Evolutionary conservation across 148 eudicot genomes (phyloP).

Genomic region (Simmondsia chinensis): DNA sequence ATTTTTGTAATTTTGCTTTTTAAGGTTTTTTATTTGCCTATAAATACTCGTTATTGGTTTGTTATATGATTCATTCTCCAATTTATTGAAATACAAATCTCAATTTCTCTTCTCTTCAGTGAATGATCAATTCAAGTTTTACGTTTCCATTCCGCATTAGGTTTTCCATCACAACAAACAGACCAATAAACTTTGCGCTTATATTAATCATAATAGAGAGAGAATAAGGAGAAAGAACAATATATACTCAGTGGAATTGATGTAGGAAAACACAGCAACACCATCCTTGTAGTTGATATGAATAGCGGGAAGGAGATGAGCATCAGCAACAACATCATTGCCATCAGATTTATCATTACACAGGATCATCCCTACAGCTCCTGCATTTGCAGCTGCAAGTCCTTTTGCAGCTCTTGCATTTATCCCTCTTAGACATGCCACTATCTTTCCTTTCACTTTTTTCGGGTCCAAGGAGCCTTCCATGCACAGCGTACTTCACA

Average conservation of each 20-base stretch:
- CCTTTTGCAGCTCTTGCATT: conserved; percentile 36
- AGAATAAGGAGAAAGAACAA: not conserved
- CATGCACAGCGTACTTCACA: conserved; percentile 29
- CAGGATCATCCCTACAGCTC: conserved; percentile 67
- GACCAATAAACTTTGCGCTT: not conserved
- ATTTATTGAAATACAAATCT: too few relatives aligned
- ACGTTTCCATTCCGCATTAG: too few relatives aligned
- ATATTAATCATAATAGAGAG: not conserved
- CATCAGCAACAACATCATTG: conserved; percentile 35
- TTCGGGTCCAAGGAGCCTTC: conserved; percentile 32
- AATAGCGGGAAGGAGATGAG: conserved; percentile 51
- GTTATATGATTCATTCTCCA: too few relatives aligned
- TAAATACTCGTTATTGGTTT: too few relatives aligned
- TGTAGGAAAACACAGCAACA: conserved; percentile 26
- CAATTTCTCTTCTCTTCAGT: too few relatives aligned
- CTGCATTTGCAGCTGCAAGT: conserved; percentile 39
- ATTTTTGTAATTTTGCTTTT: too few relatives aligned
- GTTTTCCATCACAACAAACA: not conserved
- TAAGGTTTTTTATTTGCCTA: too few relatives aligned
- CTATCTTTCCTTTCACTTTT: conserved; percentile 61
- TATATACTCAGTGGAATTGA: conserved; percentile 38
- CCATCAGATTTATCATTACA: conserved; percentile 35
- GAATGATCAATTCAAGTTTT: too few relatives aligned
- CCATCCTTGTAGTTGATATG: conserved; percentile 51
- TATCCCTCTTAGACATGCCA: conserved; percentile 54